Conservation (phyloP, 164 flowering plant genomes). For the Vitis amurensis region DNA sequence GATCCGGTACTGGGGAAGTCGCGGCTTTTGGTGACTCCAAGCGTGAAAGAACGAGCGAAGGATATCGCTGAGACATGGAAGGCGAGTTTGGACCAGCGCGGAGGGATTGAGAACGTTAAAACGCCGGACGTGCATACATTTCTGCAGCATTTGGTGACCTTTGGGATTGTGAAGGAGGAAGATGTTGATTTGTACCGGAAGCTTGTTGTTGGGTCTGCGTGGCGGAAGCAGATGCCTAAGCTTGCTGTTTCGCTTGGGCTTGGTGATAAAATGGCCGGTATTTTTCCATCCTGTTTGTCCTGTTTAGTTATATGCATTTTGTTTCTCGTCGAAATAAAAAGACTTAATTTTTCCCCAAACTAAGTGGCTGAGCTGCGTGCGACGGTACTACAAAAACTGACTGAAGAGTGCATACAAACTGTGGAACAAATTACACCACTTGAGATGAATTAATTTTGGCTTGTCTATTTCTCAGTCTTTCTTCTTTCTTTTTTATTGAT, state of each 20-base stretch:
- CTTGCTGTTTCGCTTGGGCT: conserved; percentile 91
- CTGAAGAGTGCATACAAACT: no score
- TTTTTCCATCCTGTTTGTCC: background rate
- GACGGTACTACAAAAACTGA: no score
- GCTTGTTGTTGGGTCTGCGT: conserved; percentile 87
- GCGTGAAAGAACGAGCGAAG: conserved; percentile 64
- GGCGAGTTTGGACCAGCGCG: conserved; percentile 77
- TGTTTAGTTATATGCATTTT: background rate
- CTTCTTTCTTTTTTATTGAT: no score
- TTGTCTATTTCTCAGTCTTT: no score
- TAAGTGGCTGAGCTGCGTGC: no score
- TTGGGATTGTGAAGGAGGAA: conserved; percentile 77
- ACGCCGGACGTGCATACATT: conserved; percentile 94
- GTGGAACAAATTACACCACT: no score
- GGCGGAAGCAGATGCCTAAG: conserved; percentile 99
- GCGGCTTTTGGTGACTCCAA: conserved; percentile 84
- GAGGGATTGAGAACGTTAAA: conserved; percentile 94
- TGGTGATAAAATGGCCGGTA: conserved; percentile 86
- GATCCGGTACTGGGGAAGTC: conserved; percentile 82
- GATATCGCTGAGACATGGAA: conserved; percentile 88
- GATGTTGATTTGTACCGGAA: conserved; percentile 74
- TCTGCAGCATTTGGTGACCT: conserved; percentile 87
- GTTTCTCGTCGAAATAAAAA: no score
- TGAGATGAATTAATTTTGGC: no score
- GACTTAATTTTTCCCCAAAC: no score